phyloP scores from a whole-genome alignment of 2,329 filamentous ascomycete genomes.

The Aspergillus nomiae region DNA sequence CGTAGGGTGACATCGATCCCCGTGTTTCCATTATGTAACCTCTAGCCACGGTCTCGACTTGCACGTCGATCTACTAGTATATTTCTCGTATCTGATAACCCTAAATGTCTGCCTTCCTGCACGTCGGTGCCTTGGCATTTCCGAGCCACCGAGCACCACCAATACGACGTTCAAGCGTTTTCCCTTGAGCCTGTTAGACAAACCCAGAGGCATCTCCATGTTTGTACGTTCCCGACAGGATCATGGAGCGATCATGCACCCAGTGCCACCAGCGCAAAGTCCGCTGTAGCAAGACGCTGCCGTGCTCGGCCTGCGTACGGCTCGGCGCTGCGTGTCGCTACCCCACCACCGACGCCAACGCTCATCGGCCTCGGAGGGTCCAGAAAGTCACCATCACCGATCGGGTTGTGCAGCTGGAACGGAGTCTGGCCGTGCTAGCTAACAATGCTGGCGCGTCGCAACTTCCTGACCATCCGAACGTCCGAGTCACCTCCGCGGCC shows the following conservation, averaged over 20 bases:
- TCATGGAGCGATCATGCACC: conserved; percentile 17
- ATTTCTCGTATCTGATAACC: too few relatives aligned
- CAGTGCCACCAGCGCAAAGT: conserved; percentile 23
- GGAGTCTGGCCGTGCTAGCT: not conserved
- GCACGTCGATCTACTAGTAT: too few relatives aligned
- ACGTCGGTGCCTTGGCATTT: too few relatives aligned
- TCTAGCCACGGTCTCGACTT: too few relatives aligned
- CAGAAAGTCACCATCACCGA: conserved; percentile 8
- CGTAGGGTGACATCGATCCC: too few relatives aligned
- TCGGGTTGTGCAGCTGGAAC: conserved; percentile 14
- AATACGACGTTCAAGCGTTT: too few relatives aligned
- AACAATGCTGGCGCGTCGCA: not conserved
- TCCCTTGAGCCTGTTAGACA: too few relatives aligned
- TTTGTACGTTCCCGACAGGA: not conserved
- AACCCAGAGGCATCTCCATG: too few relatives aligned
- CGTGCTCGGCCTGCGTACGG: conserved; percentile 18
- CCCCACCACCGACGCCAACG: conserved; percentile 14
- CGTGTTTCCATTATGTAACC: too few relatives aligned
- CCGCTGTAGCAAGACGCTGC: conserved; percentile 14
- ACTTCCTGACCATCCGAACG: not conserved
- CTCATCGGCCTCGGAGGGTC: conserved; percentile 12
- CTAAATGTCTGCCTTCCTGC: too few relatives aligned
- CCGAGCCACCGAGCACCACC: too few relatives aligned
- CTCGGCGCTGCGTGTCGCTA: conserved; percentile 13
- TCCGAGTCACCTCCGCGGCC: not conserved